Evolutionary conservation across 768 basidiomycete genomes (phyloP).

Genomic region (Chalciporus pseudorubinellus): DNA sequence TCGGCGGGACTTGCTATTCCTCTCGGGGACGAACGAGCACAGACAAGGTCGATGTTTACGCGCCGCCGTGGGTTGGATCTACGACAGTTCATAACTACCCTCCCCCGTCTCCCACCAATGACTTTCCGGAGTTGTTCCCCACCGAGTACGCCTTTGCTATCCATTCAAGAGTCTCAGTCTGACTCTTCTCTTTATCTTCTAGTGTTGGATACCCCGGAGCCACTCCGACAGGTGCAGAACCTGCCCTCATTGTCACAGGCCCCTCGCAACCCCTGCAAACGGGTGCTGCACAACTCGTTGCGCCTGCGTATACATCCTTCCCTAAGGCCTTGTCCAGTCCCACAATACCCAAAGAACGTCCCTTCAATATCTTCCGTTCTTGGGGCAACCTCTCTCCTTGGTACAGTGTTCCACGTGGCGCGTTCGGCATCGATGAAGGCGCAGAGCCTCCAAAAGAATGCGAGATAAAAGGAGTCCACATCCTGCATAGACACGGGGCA

Average conservation of each 20-base stretch:
- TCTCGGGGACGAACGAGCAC: not conserved
- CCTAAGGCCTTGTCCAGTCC: slow-evolving; percentile 11
- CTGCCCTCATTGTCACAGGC: slow-evolving; percentile 68
- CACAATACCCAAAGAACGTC: slow-evolving; percentile 19
- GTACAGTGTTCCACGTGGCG: slow-evolving; percentile 65
- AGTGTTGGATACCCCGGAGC: slow-evolving; percentile 71
- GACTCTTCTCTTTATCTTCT: not conserved
- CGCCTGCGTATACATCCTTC: slow-evolving; percentile 37
- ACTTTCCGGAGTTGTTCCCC: slow-evolving; percentile 70
- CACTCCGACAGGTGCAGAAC: slow-evolving; percentile 79
- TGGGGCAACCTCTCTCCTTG: slow-evolving; percentile 89
- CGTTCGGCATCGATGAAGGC: slow-evolving; percentile 72
- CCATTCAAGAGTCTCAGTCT: too few species aligned
- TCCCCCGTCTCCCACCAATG: slow-evolving; percentile 71
- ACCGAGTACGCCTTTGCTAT: slow-evolving; percentile 36
- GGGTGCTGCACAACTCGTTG: slow-evolving; percentile 61
- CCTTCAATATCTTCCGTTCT: slow-evolving; percentile 67
- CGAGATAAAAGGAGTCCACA: slow-evolving; percentile 67
- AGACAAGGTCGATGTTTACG: slow-evolving; percentile 37
- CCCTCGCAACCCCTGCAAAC: slow-evolving; percentile 78
- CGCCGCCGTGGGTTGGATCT: slow-evolving; percentile 70
- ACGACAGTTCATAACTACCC: slow-evolving; percentile 69
- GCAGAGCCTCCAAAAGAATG: slow-evolving; percentile 72
- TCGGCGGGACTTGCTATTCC: slow-evolving; percentile 34
- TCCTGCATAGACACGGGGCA: slow-evolving; percentile 83